Percentiles rank a stretch among this genome's conserved stretches.
These are phyloP conservation scores for Phialophora macrospora DNA, from an alignment of 2,329 filamentous ascomycete species.

Conservation along the genomic window DNA sequence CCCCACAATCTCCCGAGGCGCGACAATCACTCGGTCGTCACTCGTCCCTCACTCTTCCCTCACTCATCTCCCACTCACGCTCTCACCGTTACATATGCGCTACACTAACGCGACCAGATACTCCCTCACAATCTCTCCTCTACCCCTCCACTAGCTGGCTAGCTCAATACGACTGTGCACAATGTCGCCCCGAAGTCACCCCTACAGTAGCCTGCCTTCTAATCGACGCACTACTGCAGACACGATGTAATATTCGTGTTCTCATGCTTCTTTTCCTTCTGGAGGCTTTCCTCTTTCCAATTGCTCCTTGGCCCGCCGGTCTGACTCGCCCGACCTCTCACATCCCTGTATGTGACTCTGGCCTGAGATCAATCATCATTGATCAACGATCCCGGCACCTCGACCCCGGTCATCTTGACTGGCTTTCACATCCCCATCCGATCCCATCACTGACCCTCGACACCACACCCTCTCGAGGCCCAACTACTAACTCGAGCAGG, in stretches of 20 bases:
- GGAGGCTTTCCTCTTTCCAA: constrained; percentile 13
- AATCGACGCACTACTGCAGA: constrained; percentile 12
- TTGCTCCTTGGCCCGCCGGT: not conserved
- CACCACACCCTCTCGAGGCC: constrained; percentile 9
- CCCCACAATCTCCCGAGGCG: constrained; percentile 3
- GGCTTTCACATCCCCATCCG: not conserved
- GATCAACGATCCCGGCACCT: not conserved
- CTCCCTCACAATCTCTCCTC: not conserved
- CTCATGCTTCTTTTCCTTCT: constrained; percentile 19
- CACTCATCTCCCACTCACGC: not conserved
- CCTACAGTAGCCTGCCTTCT: constrained; percentile 1
- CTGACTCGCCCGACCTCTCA: not conserved
- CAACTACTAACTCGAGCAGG: constrained; percentile 11
- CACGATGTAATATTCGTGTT: not conserved
- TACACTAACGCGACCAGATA: not conserved
- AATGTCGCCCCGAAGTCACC: not conserved
- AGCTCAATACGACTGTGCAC: not conserved
- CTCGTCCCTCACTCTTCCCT: not conserved
- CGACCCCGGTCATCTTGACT: constrained; percentile 2
- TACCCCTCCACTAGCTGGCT: not conserved
- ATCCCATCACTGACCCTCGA: constrained; percentile 2
- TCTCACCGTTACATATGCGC: constrained; percentile 1
- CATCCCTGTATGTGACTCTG: not conserved
- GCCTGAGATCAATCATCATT: constrained; percentile 5
- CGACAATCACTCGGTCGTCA: not conserved